These are phyloP conservation scores for Setomelanomma holmii DNA, from an alignment of 2,329 filamentous ascomycete genomes.

Conservation along the genomic window DNA sequence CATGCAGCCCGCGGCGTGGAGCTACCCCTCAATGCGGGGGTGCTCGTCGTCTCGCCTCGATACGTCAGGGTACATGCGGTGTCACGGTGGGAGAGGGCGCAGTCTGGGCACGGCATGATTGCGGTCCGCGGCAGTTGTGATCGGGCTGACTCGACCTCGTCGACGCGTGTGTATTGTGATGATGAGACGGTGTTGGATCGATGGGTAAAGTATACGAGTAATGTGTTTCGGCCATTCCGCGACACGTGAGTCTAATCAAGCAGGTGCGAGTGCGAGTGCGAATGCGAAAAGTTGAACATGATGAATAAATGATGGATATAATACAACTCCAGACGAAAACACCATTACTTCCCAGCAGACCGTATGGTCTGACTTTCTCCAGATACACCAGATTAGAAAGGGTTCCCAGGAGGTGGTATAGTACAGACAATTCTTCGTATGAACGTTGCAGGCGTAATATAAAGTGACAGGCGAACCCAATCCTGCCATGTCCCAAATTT, in stretches of 20 bases:
- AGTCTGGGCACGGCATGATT: background rate
- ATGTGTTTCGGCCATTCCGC: background rate
- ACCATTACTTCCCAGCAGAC: slow-evolving; percentile 1
- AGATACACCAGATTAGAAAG: slow-evolving; percentile 2
- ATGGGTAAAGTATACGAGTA: background rate
- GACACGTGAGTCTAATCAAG: background rate
- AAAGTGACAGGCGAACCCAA: background rate
- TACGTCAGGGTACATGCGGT: background rate
- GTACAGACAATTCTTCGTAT: slow-evolving; percentile 18
- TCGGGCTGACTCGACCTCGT: slow-evolving; percentile 2
- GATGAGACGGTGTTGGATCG: background rate
- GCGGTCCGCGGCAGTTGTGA: slow-evolving; percentile 1
- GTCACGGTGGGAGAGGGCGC: background rate
- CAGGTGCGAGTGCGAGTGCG: background rate
- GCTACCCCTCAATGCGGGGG: slow-evolving; percentile 11
- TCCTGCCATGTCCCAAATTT: slow-evolving; percentile 1
- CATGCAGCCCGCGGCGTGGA: slow-evolving; percentile 3
- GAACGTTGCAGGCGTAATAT: slow-evolving; percentile 20
- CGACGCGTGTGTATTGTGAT: background rate
- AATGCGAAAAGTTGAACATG: background rate
- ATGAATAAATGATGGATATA: slow-evolving; percentile 1
- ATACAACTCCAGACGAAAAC: slow-evolving; percentile 3
- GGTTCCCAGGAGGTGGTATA: slow-evolving; percentile 10
- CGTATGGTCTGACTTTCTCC: background rate
- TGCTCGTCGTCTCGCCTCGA: background rate